These are phyloP conservation scores for Nemania diffusa DNA, from an alignment of 2,329 filamentous ascomycete species.

Conservation along the genomic window DNA sequence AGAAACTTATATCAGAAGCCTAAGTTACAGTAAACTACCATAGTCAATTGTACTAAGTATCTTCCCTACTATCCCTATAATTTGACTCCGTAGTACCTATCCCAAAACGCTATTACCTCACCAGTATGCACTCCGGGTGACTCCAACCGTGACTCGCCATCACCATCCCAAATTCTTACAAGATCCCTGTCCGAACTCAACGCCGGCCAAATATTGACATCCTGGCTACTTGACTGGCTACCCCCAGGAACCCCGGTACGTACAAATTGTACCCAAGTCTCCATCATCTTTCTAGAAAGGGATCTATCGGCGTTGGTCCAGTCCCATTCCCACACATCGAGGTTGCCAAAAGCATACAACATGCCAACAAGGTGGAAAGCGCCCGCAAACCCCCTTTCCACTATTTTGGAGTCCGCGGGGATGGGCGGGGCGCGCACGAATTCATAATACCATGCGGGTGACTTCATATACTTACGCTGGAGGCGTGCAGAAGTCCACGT, in stretches of 20 bases:
- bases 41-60: too few species aligned
- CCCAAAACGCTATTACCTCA: constrained; percentile 28
- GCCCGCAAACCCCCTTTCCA: constrained; percentile 26
- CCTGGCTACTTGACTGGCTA: background rate
- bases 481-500: constrained; percentile 31
- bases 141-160: constrained; percentile 11
- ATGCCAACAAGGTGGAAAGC: constrained; percentile 32
- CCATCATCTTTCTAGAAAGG: constrained; percentile 28
- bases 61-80: too few species aligned
- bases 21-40: too few species aligned
- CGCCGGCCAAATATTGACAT: constrained; percentile 17
- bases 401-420: constrained; percentile 18
- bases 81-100: constrained; percentile 24
- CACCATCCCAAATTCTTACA: constrained; percentile 21
- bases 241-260: constrained; percentile 16
- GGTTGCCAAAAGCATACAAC: constrained; percentile 31
- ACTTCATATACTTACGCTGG: constrained; percentile 15
- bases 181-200: background rate
- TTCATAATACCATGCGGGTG: constrained; percentile 30
- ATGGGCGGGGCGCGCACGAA: constrained; percentile 30
- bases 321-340: constrained; percentile 31
- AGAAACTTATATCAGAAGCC: too few species aligned
- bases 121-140: background rate
- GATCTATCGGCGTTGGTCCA: constrained; percentile 30
- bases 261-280: constrained; percentile 25